A percentile compares a stretch with the other conserved stretches of the same genome.
Evolutionary conservation across 1,284 basidiomycete genomes (phyloP).

Genomic region (Malassezia psittaci): DNA sequence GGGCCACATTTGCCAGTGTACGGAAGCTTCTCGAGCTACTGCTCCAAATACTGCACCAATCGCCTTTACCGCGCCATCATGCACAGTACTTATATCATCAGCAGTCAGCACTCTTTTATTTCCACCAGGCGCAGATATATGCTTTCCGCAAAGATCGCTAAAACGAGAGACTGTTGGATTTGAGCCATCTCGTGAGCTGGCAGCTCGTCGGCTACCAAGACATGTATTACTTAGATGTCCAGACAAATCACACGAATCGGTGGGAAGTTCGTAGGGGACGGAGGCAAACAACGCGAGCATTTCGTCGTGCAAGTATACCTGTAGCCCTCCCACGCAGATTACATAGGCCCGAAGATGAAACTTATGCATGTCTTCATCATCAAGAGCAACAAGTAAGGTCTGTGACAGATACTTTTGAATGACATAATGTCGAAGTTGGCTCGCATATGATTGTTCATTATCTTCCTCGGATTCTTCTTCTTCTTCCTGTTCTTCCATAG

Average conservation of each 20-base stretch:
- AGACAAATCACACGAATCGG: constrained; percentile 54
- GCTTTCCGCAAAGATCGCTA: not conserved
- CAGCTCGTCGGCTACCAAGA: constrained; percentile 48
- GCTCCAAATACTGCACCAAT: constrained; percentile 76
- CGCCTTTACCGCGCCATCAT: constrained; percentile 37
- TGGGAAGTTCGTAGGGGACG: constrained; percentile 20
- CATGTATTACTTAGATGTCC: constrained; percentile 93
- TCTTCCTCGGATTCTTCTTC: constrained; percentile 33
- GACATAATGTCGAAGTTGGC: constrained; percentile 89
- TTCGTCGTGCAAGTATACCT: constrained; percentile 59
- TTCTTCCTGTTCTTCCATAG: constrained; percentile 53
- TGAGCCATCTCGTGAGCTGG: constrained; percentile 54
- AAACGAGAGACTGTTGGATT: constrained; percentile 47
- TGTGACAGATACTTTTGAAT: constrained; percentile 61
- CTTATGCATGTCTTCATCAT: constrained; percentile 39
- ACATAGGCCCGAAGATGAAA: constrained; percentile 94
- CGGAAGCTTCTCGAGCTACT: constrained; percentile 62
- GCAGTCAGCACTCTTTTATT: constrained; percentile 21
- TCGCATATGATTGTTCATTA: constrained; percentile 47
- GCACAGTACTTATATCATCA: constrained; percentile 50
- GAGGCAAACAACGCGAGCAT: constrained; percentile 72
- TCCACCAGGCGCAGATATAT: not conserved
- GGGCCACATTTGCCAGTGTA: constrained; percentile 76
- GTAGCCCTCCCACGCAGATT: constrained; percentile 56
- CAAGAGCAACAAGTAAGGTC: constrained; percentile 20